phyloP scores from a whole-genome alignment of 2,329 filamentous ascomycete species.

The Aureobasidium sp. region DNA sequence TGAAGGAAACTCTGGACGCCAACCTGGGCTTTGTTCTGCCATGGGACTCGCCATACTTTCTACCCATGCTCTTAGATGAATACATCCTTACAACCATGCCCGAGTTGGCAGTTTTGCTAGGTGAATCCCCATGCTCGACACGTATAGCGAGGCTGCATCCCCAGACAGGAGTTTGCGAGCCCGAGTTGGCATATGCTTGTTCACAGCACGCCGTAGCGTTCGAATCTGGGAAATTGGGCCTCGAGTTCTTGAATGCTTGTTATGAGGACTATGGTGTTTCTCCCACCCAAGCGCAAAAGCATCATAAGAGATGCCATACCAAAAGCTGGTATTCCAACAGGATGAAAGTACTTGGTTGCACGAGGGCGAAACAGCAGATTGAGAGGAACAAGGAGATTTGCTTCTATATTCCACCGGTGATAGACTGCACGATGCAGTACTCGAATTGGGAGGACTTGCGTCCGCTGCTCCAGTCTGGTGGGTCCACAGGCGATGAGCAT shows the following conservation, averaged over 20 bases:
- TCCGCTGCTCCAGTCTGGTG: not conserved
- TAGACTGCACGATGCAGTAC: not conserved
- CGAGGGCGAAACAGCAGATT: not conserved
- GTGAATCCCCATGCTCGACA: not conserved
- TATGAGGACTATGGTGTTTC: not conserved
- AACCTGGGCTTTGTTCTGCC: not conserved
- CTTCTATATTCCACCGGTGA: not conserved
- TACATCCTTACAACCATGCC: constrained; percentile 6
- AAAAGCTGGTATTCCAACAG: too few relatives aligned
- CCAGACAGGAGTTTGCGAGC: not conserved
- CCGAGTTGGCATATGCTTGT: not conserved
- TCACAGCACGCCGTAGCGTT: not conserved
- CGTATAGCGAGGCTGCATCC: not conserved
- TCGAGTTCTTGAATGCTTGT: not conserved
- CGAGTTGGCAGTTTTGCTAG: not conserved
- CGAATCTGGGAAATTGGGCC: not conserved
- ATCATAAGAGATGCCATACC: not conserved
- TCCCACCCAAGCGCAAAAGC: not conserved
- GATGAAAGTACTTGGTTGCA: not conserved
- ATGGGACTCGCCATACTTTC: constrained; percentile 1
- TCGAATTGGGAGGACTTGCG: not conserved
- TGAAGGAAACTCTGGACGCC: not conserved
- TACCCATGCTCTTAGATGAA: not conserved
- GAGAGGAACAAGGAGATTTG: not conserved
- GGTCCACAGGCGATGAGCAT: not conserved